Evolutionary conservation across 1,284 basidiomycete species (phyloP).

Genomic region (Gymnopus androsaceus): DNA sequence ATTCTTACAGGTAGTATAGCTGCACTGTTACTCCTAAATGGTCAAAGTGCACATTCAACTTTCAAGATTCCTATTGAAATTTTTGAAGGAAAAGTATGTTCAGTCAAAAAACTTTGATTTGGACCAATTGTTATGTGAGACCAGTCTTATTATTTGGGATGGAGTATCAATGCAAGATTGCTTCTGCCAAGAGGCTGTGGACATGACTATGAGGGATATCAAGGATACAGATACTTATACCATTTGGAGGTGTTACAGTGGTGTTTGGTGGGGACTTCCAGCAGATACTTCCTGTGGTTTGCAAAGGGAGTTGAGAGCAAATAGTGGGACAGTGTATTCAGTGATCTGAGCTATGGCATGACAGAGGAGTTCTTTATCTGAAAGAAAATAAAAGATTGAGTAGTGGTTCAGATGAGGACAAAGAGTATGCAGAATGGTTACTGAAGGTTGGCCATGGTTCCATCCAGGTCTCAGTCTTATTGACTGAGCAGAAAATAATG

Average conservation of each 20-base stretch:
- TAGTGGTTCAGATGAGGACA: too few relatives aligned
- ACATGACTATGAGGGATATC: conserved; percentile 33
- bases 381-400: too few relatives aligned
- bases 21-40: conserved; percentile 44
- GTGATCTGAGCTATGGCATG: conserved; percentile 37
- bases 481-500: neutral
- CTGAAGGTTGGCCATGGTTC: neutral
- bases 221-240: conserved; percentile 15
- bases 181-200: conserved; percentile 34
- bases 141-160: conserved; percentile 41
- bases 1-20: too few relatives aligned
- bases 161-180: conserved; percentile 39
- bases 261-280: conserved; percentile 45
- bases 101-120: conserved; percentile 26
- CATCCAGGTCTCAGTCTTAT: neutral
- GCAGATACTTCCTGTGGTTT: conserved; percentile 33
- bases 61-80: conserved; percentile 45
- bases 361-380: conserved; percentile 15
- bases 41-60: conserved; percentile 41
- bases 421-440: too few relatives aligned
- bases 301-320: conserved; percentile 32
- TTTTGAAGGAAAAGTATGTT: conserved; percentile 2
- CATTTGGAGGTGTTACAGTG: conserved; percentile 42
- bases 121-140: conserved; percentile 29
- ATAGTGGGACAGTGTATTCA: conserved; percentile 37